These are phyloP conservation scores for Prosopis cineraria DNA, from an alignment of 306 rosid species.

Conservation along the genomic window DNA sequence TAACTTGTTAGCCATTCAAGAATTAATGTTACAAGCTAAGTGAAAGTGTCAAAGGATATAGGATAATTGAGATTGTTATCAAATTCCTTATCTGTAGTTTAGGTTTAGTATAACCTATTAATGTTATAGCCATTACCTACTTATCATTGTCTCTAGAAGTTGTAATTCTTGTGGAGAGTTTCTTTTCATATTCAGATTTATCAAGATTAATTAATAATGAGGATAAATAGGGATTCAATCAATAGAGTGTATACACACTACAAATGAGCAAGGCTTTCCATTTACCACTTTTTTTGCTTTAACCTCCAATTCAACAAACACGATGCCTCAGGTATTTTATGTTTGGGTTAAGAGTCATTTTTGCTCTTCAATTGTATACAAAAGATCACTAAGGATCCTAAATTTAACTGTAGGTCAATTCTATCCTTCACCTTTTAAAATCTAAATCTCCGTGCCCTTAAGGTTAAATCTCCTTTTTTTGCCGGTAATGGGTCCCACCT, in stretches of 20 bases:
- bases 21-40: not conserved
- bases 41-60: not conserved
- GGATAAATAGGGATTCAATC: not conserved
- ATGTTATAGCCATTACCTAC: not conserved
- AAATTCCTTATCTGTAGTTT: not conserved
- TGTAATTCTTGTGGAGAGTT: not conserved
- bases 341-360: no score
- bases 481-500: no score
- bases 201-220: not conserved
- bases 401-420: no score
- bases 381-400: no score
- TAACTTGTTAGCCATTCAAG: not conserved
- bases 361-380: no score
- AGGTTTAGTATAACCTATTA: not conserved
- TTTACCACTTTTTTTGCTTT: not conserved
- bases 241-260: not conserved
- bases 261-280: not conserved
- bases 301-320: not conserved
- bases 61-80: not conserved
- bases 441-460: no score
- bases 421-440: no score
- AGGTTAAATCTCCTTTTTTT: no score
- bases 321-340: not conserved
- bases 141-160: not conserved
- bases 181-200: not conserved